A percentile compares a stretch with the other conserved stretches of the same genome.
Conservation (phyloP, 306 rosid species). For the Lathyrus oleraceus region DNA sequence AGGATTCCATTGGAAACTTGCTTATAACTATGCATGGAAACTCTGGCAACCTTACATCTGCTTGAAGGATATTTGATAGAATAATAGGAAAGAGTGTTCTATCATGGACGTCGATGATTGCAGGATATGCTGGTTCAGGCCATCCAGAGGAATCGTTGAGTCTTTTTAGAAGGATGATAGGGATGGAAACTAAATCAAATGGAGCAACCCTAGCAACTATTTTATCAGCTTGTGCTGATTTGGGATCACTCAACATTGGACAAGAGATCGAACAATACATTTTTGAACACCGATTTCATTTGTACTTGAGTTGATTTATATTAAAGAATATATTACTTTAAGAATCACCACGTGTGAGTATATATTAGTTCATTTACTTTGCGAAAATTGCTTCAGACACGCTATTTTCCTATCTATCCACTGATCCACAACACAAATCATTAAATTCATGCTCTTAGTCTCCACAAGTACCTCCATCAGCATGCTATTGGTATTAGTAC, state of each 20-base stretch:
- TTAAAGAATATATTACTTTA: no score
- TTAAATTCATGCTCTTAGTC: no score
- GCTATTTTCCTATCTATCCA: no score
- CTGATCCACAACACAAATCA: no score
- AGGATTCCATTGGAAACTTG: conserved; percentile 46
- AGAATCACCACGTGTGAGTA: no score
- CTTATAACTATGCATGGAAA: conserved; percentile 60
- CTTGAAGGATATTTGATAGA: conserved; percentile 57
- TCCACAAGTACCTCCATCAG: no score
- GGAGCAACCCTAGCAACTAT: conserved; percentile 39
- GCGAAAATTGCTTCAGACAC: no score
- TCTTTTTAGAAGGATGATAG: conserved; percentile 39
- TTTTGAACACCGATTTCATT: conserved; percentile 48
- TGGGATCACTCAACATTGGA: conserved; percentile 50
- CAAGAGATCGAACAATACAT: conserved; percentile 63
- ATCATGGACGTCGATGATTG: conserved; percentile 66
- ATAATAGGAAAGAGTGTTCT: conserved; percentile 44
- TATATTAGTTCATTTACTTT: no score
- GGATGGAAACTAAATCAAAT: conserved; percentile 39
- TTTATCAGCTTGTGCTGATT: conserved; percentile 54
- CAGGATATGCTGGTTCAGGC: conserved; percentile 43
- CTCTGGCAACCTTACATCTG: conserved; percentile 48
- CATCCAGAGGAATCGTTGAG: conserved; percentile 45
- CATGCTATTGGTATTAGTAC: no score
- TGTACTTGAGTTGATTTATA: no score